Base-by-base conservation (phyloP, 257 asterid genomes). In the Salvia hispanica region DNA sequence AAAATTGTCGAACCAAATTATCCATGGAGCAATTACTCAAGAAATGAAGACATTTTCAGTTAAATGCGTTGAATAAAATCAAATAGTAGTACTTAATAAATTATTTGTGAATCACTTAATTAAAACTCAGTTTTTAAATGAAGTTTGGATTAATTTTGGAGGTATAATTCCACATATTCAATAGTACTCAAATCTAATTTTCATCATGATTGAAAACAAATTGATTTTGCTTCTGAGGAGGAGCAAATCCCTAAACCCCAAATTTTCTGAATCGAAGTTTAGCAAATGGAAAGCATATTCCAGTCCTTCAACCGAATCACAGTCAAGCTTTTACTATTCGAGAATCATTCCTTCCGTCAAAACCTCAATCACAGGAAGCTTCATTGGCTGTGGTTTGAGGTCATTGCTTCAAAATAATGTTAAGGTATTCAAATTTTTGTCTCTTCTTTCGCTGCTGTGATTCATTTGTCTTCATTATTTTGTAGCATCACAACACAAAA, bases 191-290 rank as follows among this genome's bases (percentile, higher is more conserved):
- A 59, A 39, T 15, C 15, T 33, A 34, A 15, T 4, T 39, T 51
- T 28, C 50, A 56, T 43, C 36, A 79, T 83, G 89, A 67, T 80
- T 48, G 89, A 72, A 62, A 73, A 71, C 76, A 79, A 82, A 71
- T 62, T 87, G 51, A 65, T 82, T 25, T 78, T 81, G 62, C 58
- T 85, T 68, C 33, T 85, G 50, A 73, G 77, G 66, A 63, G 47
- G 66, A 39, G 78, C 45, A 80, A 77, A 76, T 28, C 79, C 64
- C 58, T 75, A 69, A 66, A 76, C n/a, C 44, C 43, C 14, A 77
- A 72, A 5, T 36, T 59, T 59, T 65, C 75, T 13, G 67, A 74
- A 15, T 51, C 85, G 18, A 74, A 71, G 69, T 57, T 59, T 2
- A 45, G 61, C 48, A 71, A 51, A 71, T 77, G 83, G 75, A 69